These are phyloP conservation scores for Marsdenia floribunda DNA, from an alignment of 257 asterid genomes.

Conservation along the genomic window DNA sequence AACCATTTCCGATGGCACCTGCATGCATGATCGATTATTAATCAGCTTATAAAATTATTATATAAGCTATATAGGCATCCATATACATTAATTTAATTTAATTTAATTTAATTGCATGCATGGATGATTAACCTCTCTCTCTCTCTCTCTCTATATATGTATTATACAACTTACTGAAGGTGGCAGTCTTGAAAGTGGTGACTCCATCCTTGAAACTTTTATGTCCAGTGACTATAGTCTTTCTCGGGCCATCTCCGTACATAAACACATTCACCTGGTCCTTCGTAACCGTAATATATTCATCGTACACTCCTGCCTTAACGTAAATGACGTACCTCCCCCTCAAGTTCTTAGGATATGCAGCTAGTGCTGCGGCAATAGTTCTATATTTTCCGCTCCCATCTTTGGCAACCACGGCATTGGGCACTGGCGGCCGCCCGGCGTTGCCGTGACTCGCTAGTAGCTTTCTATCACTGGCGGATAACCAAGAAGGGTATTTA, in stretches of 20 bases:
- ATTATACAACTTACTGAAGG: conserved; percentile 38
- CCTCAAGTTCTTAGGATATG: conserved; percentile 42
- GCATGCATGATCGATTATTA: neutral
- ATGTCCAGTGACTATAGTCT: conserved; percentile 46
- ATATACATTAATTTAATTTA: no score
- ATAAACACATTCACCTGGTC: conserved; percentile 44
- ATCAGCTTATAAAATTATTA: no score
- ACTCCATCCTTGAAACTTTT: conserved; percentile 40
- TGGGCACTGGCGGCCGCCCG: conserved; percentile 18
- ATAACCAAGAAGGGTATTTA: conserved; percentile 32
- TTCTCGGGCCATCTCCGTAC: conserved; percentile 80
- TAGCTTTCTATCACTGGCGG: conserved; percentile 29
- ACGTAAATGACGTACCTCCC: conserved; percentile 58
- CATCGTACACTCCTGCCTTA: conserved; percentile 60
- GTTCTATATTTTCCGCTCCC: conserved; percentile 54
- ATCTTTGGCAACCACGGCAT: conserved; percentile 47
- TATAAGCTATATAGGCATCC: no score
- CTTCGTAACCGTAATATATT: conserved; percentile 44
- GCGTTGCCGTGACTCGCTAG: neutral
- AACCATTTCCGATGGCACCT: conserved; percentile 9
- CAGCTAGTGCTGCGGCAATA: conserved; percentile 35
- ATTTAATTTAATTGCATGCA: no score
- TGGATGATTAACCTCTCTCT: no score
- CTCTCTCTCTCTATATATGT: no score
- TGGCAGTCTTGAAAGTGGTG: conserved; percentile 39